phyloP scores from a whole-genome alignment of 495 filamentous ascomycete genomes.

The Annulohypoxylon nitens region DNA sequence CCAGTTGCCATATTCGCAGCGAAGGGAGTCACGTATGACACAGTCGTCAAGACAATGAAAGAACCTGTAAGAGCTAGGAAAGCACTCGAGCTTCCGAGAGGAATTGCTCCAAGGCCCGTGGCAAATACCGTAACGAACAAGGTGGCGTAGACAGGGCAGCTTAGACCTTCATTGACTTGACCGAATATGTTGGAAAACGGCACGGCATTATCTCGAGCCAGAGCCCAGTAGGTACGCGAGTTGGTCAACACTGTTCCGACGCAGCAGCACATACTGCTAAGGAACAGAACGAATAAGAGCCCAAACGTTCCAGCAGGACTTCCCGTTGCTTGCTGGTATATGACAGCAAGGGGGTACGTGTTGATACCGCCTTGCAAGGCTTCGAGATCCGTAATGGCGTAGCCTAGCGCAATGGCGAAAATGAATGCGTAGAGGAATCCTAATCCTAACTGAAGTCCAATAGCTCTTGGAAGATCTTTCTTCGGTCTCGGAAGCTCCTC shows the following conservation, averaged over 20 bases:
- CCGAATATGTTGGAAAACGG: conserved; percentile 65
- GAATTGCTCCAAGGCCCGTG: conserved; percentile 79
- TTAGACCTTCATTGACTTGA: conserved; percentile 63
- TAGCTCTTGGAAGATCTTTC: conserved; percentile 73
- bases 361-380: conserved; percentile 67
- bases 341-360: conserved; percentile 79
- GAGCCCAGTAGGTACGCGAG: conserved; percentile 88
- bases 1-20: conserved; percentile 77
- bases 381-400: conserved; percentile 75
- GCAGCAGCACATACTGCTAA: conserved; percentile 71
- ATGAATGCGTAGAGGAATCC: conserved; percentile 77
- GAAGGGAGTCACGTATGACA: conserved; percentile 82
- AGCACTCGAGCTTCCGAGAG: conserved; percentile 77
- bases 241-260: conserved; percentile 80
- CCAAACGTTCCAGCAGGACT: conserved; percentile 70
- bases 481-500: conserved; percentile 82
- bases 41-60: conserved; percentile 79
- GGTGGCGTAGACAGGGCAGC: conserved; percentile 77
- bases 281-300: conserved; percentile 76
- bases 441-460: conserved; percentile 68
- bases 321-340: conserved; percentile 83
- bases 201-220: conserved; percentile 78
- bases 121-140: conserved; percentile 71
- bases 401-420: conserved; percentile 81
- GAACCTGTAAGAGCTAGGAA: conserved; percentile 81